Evolutionary conservation across 2,329 filamentous ascomycete genomes (phyloP).

Genomic region (Exophiala sp.): DNA sequence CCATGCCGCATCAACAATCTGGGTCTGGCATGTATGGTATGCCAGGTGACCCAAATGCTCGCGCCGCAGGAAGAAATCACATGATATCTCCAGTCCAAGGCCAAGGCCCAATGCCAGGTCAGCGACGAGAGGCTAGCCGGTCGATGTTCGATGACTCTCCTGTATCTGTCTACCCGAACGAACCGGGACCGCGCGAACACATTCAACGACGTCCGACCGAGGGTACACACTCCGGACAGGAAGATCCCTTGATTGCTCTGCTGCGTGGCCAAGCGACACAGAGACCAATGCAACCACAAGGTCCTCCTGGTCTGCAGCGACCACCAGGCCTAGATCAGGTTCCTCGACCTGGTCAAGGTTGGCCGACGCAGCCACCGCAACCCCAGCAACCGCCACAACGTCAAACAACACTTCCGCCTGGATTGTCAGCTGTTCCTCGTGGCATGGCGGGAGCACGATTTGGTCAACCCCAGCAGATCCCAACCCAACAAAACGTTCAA

Average conservation of each 20-base stretch:
- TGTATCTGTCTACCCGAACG: slow-evolving; percentile 39
- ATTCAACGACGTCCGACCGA: slow-evolving; percentile 37
- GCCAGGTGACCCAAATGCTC: slow-evolving; percentile 2
- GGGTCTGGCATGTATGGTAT: slow-evolving; percentile 12
- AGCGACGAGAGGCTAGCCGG: slow-evolving; percentile 19
- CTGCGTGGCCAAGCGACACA: slow-evolving; percentile 32
- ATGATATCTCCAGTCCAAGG: slow-evolving; percentile 13
- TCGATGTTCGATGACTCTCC: slow-evolving; percentile 43
- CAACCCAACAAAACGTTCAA: slow-evolving; percentile 3
- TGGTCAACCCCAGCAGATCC: slow-evolving; percentile 14
- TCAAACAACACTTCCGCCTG: slow-evolving; percentile 19
- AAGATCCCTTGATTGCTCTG: slow-evolving; percentile 34
- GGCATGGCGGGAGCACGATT: slow-evolving; percentile 25
- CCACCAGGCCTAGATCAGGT: slow-evolving; percentile 45
- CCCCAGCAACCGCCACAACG: slow-evolving; percentile 10
- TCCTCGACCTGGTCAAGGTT: slow-evolving; percentile 29
- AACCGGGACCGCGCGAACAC: slow-evolving; percentile 26
- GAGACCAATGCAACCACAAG: slow-evolving; percentile 36
- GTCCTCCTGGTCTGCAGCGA: slow-evolving; percentile 37
- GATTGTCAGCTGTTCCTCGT: slow-evolving; percentile 32
- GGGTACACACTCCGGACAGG: slow-evolving; percentile 36
- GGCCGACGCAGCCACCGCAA: slow-evolving; percentile 25
- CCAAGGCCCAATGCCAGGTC: slow-evolving; percentile 12
- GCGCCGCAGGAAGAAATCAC: slow-evolving; percentile 11
- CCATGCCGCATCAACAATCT: slow-evolving; percentile 14